phyloP scores from a whole-genome alignment of 768 basidiomycete genomes.

The Psilocybe cubensis region DNA sequence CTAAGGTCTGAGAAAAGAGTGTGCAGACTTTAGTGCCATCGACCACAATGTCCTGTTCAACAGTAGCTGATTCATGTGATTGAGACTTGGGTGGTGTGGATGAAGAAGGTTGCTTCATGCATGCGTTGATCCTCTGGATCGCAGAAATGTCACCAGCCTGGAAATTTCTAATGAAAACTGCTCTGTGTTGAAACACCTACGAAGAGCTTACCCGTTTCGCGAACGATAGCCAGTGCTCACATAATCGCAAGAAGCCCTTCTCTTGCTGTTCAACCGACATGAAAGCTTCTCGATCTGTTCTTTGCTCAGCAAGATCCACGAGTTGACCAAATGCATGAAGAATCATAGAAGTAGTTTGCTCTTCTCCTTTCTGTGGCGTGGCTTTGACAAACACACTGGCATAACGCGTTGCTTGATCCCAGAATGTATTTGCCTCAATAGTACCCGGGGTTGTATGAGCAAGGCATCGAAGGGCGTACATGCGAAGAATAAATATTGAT shows the following conservation, averaged over 20 bases:
- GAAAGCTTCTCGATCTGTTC: constrained; percentile 41
- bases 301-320: constrained; percentile 40
- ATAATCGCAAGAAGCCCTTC: constrained; percentile 60
- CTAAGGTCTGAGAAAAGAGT: constrained; percentile 46
- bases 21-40: constrained; percentile 41
- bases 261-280: constrained; percentile 38
- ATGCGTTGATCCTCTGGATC: constrained; percentile 49
- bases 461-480: constrained; percentile 51
- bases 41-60: constrained; percentile 21
- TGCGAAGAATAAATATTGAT: constrained; percentile 37
- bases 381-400: constrained; percentile 47
- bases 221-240: constrained; percentile 73
- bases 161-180: neutral
- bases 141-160: constrained; percentile 52
- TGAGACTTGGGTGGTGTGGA: constrained; percentile 5
- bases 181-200: neutral
- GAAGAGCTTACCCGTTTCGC: constrained; percentile 57
- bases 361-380: constrained; percentile 26
- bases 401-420: constrained; percentile 68
- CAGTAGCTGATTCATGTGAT: constrained; percentile 1
- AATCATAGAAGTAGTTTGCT: constrained; percentile 38
- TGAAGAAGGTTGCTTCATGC: constrained; percentile 37
- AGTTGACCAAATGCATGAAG: constrained; percentile 48
- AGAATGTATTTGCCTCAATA: constrained; percentile 58
- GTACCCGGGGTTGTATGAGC: constrained; percentile 50